A percentile compares a stretch with the other conserved stretches of the same genome.
phyloP scores from a whole-genome alignment of 805 yeast species.

The Saccharomycopsis babjevae region DNA sequence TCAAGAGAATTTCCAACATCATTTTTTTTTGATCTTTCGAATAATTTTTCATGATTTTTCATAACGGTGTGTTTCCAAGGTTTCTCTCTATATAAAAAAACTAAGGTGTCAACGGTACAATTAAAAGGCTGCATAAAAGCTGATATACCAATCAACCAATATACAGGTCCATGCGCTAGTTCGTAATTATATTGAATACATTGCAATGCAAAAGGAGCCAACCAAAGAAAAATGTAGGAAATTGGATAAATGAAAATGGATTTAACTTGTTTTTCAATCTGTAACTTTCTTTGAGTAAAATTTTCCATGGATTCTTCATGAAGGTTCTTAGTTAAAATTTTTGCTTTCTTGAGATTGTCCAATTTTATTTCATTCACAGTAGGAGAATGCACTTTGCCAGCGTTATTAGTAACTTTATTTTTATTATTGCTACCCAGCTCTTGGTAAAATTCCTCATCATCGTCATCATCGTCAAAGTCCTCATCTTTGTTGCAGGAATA shows the following conservation, averaged over 20 bases:
- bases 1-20: not conserved
- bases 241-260: slow-evolving; percentile 76
- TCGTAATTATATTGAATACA: slow-evolving; percentile 45
- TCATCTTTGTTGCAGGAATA: not conserved
- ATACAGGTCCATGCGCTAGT: slow-evolving; percentile 38
- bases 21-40: slow-evolving; percentile 5
- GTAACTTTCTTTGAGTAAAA: slow-evolving; percentile 51
- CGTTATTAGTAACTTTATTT: not conserved
- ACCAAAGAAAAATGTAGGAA: slow-evolving; percentile 73
- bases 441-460: not conserved
- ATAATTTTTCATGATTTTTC: slow-evolving; percentile 3
- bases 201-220: slow-evolving; percentile 64
- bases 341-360: slow-evolving; percentile 12
- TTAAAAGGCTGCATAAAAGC: slow-evolving; percentile 74
- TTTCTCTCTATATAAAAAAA: slow-evolving; percentile 64
- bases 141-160: slow-evolving; percentile 57
- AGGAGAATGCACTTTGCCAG: not conserved
- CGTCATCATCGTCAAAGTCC: slow-evolving; percentile 3
- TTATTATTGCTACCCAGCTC: not conserved
- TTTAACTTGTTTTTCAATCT: slow-evolving; percentile 68
- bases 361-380: not conserved
- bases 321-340: slow-evolving; percentile 29
- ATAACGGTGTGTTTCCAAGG: slow-evolving; percentile 54
- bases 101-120: slow-evolving; percentile 67
- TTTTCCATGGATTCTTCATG: slow-evolving; percentile 52